Evolutionary conservation across 352 stramenopile species (phyloP), one percentile per base, ranked within the genome.

Genomic region (Phytopythium mirpurense): DNA sequence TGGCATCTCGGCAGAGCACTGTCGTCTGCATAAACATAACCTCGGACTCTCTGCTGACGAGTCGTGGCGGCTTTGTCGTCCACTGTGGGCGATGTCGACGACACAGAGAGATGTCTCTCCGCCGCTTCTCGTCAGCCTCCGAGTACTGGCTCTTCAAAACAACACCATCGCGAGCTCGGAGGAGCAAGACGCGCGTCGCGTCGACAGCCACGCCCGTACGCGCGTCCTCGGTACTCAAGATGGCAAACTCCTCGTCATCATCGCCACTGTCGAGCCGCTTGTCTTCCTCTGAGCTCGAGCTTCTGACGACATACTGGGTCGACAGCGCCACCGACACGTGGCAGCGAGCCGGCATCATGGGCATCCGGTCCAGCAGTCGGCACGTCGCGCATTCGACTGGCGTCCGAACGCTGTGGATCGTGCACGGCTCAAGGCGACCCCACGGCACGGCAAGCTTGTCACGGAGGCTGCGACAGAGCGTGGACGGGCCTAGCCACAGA

Each of bases 401-500:
- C n/a, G 7, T 11, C 26, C 3, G 9, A 29, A 8, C 23, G 2
- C 4, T 9, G 35, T 78, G 71, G 14, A 62, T 12, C 0, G 36
- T 10, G 41, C 71, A 78, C 0, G 43, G 9, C 19, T 45, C 51
- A 8, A 67, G 31, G 35, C 44, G 21, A 29, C 44, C n/a, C 27
- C 21, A 56, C 18, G n/a, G 32, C 16, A 76, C 38, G 0, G 53
- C 68, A 0, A 84, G 60, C 24, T 66, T 74, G 14, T 66, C 60
- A 26, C 76, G 54, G 7, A 87, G 52, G 0, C 65, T 63, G 5
- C 59, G 62, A 23, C 72, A 83, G 3, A 75, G 44, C 12, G 51
- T 40, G 40, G 68, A 81, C 8, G 72, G 12, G 7, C 74, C 74
- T 1, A 88, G 62, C 74, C 74, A 88, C 35, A 88, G 62, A 23